Evolutionary conservation across 352 stramenopile genomes (phyloP), one percentile per base, ranked within the genome.

Genomic region (Globisporangium spiculum): DNA sequence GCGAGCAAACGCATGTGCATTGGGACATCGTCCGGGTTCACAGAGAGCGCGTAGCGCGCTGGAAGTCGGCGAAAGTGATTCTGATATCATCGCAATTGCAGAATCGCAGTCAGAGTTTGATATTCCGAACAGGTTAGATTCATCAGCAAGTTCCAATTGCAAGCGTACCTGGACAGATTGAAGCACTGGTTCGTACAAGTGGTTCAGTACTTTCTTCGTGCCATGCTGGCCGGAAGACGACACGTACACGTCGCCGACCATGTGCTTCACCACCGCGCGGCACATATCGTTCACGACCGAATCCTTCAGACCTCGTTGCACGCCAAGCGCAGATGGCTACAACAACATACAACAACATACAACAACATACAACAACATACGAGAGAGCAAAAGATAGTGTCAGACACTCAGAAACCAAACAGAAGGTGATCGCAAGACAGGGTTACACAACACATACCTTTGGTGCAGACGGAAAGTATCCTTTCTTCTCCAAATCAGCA

Each of bases 241-340:
- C 59, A 94, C 87, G 58, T 94, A 94, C 65, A 93, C 82, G 64
- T 96, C 88, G 30, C 88, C 88, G 32, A 96, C 88, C 86, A 96
- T 96, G 74, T 96, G 88, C 75, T 96, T 96, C 54, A 92, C 88
- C 0, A 95, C 88, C 0, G 88, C 88, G 46, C 84, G 84, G 67
- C 88, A 95, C 88, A 95, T 95, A 60, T 95, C 88, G 74, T 95
- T 93, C 62, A 95, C 84, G 41, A 95, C 88, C 62, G 88, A 95
- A 72, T 95, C 79, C 63, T 94, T 95, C 6, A 95, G 73, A 8
- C 85, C 88, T 46, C 88, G 79, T 65, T 95, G 88, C 12, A 94
- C 84, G n/a, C 88, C 88, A 22, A 90, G 75, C 4, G 88, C 86
- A 8, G 88, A 93, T 16, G 85, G 81, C 59, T 90, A 58, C 27